Evolutionary conservation across 768 basidiomycete species (phyloP).

Genomic region (Calocybe indica): DNA sequence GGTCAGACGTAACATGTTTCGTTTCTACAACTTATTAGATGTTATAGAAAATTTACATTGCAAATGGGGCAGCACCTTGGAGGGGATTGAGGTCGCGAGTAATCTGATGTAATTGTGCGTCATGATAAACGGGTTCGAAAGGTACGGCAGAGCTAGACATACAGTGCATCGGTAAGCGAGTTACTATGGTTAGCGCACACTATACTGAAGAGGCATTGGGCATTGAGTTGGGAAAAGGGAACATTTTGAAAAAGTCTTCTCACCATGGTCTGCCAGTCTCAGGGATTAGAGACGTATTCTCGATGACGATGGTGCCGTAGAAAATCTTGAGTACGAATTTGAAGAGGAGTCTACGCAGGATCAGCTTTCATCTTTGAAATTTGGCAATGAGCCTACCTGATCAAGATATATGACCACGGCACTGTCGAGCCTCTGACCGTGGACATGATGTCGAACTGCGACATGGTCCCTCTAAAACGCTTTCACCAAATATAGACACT

Average conservation of each 20-base stretch:
- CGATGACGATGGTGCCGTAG: slow-evolving; percentile 84
- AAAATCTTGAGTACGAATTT: slow-evolving; percentile 86
- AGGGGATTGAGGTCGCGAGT: slow-evolving; percentile 68
- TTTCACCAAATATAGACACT: not conserved
- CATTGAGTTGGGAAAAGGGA: slow-evolving; percentile 2
- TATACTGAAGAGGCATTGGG: slow-evolving; percentile 39
- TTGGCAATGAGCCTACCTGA: slow-evolving; percentile 40
- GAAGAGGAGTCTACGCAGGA: slow-evolving; percentile 50
- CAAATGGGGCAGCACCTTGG: slow-evolving; percentile 37
- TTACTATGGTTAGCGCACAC: slow-evolving; percentile 86
- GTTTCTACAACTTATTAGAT: slow-evolving; percentile 36
- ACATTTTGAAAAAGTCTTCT: slow-evolving; percentile 8
- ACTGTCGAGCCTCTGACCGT: slow-evolving; percentile 28
- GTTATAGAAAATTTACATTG: not conserved
- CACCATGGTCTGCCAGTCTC: slow-evolving; percentile 72
- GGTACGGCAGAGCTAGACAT: slow-evolving; percentile 16
- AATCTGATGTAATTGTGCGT: slow-evolving; percentile 36
- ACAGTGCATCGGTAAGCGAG: slow-evolving; percentile 84
- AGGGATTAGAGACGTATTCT: slow-evolving; percentile 69
- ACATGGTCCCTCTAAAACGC: not conserved
- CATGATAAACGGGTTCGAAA: not conserved
- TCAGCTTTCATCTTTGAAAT: not conserved
- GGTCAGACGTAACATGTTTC: slow-evolving; percentile 77
- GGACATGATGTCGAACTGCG: slow-evolving; percentile 3
- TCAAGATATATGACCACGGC: slow-evolving; percentile 60